phyloP scores from a whole-genome alignment of 768 basidiomycete genomes.

The Chalciporus sphaerocephalus region DNA sequence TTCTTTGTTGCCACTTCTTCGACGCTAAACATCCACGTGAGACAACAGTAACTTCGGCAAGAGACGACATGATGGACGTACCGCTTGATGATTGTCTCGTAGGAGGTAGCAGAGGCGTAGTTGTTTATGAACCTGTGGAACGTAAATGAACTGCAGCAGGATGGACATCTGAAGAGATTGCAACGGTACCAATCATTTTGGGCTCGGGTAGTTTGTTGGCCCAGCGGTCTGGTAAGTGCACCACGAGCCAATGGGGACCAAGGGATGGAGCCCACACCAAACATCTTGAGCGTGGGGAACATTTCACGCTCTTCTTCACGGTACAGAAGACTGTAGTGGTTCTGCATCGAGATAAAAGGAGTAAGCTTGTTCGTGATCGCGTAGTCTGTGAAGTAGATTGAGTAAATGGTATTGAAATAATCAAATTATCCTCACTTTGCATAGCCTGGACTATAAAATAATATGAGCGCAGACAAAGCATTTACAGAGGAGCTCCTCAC shows the following conservation, averaged over 20 bases:
- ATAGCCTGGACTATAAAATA: constrained; percentile 33
- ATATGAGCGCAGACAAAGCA: background rate
- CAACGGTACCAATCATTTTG: constrained; percentile 22
- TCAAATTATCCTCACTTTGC: constrained; percentile 29
- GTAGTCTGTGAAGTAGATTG: constrained; percentile 26
- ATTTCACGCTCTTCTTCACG: constrained; percentile 60
- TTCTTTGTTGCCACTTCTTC: constrained; percentile 37
- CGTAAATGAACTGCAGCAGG: constrained; percentile 10
- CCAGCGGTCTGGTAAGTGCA: constrained; percentile 32
- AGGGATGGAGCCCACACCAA: constrained; percentile 43
- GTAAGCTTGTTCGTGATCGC: constrained; percentile 42
- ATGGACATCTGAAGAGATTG: background rate
- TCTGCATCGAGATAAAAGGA: constrained; percentile 64
- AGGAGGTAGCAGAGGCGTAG: constrained; percentile 22
- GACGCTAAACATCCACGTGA: constrained; percentile 26
- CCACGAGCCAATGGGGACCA: constrained; percentile 43
- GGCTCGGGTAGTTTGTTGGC: constrained; percentile 26
- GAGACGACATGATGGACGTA: background rate
- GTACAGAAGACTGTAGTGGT: constrained; percentile 53
- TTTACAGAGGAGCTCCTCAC: constrained; percentile 20
- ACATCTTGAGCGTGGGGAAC: constrained; percentile 48
- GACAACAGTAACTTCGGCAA: background rate
- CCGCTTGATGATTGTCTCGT: constrained; percentile 29
- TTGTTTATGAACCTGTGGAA: constrained; percentile 20
- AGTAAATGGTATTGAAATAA: background rate